phyloP scores from a whole-genome alignment of 495 filamentous ascomycete species.

The Penicillium taxi region DNA sequence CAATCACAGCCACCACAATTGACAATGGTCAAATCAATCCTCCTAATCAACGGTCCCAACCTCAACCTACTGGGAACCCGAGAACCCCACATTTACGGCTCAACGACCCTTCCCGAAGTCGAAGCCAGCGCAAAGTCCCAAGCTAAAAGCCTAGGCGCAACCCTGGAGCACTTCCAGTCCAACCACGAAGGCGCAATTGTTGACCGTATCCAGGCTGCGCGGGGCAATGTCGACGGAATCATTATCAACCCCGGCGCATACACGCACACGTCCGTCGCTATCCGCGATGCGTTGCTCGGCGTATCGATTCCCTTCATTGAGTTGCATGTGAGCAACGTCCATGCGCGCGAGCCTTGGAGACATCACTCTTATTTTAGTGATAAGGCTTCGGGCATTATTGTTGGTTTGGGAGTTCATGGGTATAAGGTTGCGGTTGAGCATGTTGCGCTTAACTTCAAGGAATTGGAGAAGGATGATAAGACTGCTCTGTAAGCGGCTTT shows the following conservation, averaged over 20 bases:
- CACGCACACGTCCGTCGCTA: conserved; percentile 60
- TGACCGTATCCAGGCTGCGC: conserved; percentile 51
- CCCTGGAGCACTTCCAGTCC: conserved; percentile 51
- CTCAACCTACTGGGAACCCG: conserved; percentile 70
- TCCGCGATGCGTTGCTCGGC: conserved; percentile 58
- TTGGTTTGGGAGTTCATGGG: conserved; percentile 58
- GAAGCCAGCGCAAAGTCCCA: conserved; percentile 36
- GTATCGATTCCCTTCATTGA: conserved; percentile 63
- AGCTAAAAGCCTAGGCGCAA: conserved; percentile 31
- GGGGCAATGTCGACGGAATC: conserved; percentile 47
- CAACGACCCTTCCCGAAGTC: conserved; percentile 53
- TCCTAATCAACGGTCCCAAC: conserved; percentile 74
- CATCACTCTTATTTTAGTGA: conserved; percentile 62
- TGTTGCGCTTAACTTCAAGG: conserved; percentile 40
- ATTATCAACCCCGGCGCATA: conserved; percentile 64
- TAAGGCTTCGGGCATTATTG: conserved; percentile 60
- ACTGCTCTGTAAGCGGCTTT: conserved; percentile 7
- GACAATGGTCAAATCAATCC: conserved; percentile 47
- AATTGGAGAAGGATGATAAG: conserved; percentile 24
- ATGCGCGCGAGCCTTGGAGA: conserved; percentile 55
- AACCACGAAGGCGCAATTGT: conserved; percentile 60
- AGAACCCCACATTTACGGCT: conserved; percentile 63
- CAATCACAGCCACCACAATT: background rate
- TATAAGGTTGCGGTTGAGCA: conserved; percentile 64
- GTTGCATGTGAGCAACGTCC: conserved; percentile 61